These are phyloP conservation scores for Aspergillus texensis DNA, from an alignment of 2,329 filamentous ascomycete species.

Conservation along the genomic window DNA sequence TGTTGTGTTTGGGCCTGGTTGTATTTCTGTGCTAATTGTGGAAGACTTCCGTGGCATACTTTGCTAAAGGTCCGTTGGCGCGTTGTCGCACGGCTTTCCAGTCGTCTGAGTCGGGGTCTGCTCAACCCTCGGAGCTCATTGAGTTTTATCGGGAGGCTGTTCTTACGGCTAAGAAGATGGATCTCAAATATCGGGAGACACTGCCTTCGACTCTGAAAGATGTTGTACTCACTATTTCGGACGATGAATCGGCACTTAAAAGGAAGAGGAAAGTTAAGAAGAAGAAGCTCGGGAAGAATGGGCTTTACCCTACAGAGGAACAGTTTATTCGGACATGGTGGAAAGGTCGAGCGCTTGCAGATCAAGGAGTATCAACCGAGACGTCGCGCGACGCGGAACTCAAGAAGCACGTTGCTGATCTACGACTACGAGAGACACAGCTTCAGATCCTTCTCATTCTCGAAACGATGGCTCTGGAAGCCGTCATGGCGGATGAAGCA, in stretches of 20 bases:
- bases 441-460: conserved; percentile 54
- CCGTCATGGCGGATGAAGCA: conserved; percentile 22
- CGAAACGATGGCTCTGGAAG: conserved; percentile 50
- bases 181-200: conserved; percentile 51
- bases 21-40: conserved; percentile 18
- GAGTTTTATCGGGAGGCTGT: conserved; percentile 47
- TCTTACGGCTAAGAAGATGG: conserved; percentile 49
- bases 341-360: conserved; percentile 39
- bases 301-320: conserved; percentile 50
- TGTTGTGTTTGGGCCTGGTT: background rate
- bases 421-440: conserved; percentile 52
- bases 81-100: conserved; percentile 48
- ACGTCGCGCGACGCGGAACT: conserved; percentile 39
- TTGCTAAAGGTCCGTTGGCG: conserved; percentile 53
- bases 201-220: conserved; percentile 44
- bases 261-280: conserved; percentile 42
- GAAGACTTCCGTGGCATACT: conserved; percentile 54
- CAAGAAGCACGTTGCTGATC: conserved; percentile 45
- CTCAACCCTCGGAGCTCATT: conserved; percentile 32
- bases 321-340: conserved; percentile 50
- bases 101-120: conserved; percentile 25
- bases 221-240: conserved; percentile 39
- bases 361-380: conserved; percentile 29
- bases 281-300: conserved; percentile 51
- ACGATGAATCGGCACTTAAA: conserved; percentile 32